phyloP scores from a whole-genome alignment of 495 filamentous ascomycete genomes.

The Peziza echinospora region DNA sequence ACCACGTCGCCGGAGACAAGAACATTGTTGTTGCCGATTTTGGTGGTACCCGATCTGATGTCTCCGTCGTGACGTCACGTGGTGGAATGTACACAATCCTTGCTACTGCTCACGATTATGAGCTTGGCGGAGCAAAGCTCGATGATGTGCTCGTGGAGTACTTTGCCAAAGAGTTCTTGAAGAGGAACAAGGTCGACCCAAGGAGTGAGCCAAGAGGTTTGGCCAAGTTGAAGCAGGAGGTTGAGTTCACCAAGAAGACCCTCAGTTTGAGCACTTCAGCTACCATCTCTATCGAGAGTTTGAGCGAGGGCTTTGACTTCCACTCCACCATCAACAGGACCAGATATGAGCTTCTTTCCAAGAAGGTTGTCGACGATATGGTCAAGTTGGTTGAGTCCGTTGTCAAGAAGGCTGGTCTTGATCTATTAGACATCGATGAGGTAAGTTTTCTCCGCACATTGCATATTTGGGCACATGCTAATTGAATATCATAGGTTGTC shows the following conservation, averaged over 20 bases:
- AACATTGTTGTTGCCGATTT: constrained; percentile 80
- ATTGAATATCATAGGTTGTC: constrained; percentile 36
- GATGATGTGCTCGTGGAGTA: constrained; percentile 84
- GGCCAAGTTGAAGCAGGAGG: constrained; percentile 81
- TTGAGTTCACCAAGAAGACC: constrained; percentile 74
- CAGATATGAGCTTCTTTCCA: constrained; percentile 73
- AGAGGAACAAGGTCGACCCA: constrained; percentile 79
- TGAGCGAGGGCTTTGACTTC: constrained; percentile 77
- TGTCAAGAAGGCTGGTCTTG: constrained; percentile 78
- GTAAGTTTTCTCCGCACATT: constrained; percentile 17
- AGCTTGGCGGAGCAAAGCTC: constrained; percentile 57
- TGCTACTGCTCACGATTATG: constrained; percentile 85
- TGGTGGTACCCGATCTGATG: constrained; percentile 80
- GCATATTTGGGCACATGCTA: not conserved
- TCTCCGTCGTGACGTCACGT: constrained; percentile 69
- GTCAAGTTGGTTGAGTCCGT: constrained; percentile 61
- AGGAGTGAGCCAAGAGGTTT: constrained; percentile 55
- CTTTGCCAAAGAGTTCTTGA: constrained; percentile 95
- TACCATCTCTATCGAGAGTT: constrained; percentile 69
- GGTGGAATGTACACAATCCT: constrained; percentile 94
- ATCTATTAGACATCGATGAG: constrained; percentile 83
- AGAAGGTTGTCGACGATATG: constrained; percentile 69
- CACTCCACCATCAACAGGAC: constrained; percentile 75
- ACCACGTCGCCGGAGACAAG: constrained; percentile 56
- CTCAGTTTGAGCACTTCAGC: constrained; percentile 72